phyloP scores from a whole-genome alignment of 2,329 filamentous ascomycete genomes.

The Ambrosiella cleistominuta region DNA sequence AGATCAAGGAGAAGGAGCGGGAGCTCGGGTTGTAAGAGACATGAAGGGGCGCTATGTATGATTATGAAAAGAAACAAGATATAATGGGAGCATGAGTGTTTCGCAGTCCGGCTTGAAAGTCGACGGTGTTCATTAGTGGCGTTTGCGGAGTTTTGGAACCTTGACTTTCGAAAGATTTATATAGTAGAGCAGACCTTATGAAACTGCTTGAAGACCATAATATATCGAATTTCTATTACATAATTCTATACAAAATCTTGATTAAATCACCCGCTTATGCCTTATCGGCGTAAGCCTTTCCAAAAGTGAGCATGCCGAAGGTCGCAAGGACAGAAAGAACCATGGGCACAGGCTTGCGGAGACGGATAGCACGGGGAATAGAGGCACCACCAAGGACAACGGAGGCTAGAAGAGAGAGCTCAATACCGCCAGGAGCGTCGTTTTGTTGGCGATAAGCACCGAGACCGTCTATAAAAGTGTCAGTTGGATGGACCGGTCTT shows the following conservation, averaged over 20 bases:
- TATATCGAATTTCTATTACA: background rate
- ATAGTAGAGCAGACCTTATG: background rate
- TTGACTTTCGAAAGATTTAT: background rate
- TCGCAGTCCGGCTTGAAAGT: background rate
- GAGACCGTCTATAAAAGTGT: slow-evolving; percentile 40
- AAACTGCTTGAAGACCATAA: background rate
- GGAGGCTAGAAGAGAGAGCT: slow-evolving; percentile 76
- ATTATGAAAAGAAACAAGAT: background rate
- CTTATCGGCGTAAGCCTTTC: slow-evolving; percentile 40
- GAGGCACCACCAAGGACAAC: slow-evolving; percentile 68
- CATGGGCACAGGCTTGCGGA: slow-evolving; percentile 68
- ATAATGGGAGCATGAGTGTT: background rate
- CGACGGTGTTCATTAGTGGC: slow-evolving; percentile 3
- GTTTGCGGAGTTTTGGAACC: slow-evolving; percentile 3
- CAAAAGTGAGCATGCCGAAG: slow-evolving; percentile 67
- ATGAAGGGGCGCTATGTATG: background rate
- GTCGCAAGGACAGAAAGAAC: slow-evolving; percentile 61
- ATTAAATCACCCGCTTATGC: slow-evolving; percentile 18
- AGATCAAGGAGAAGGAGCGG: slow-evolving; percentile 57
- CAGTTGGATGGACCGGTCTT: background rate
- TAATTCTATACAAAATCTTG: background rate
- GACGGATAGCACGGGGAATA: slow-evolving; percentile 70
- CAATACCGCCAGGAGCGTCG: slow-evolving; percentile 62
- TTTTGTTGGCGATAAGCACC: slow-evolving; percentile 67
- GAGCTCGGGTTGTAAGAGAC: slow-evolving; percentile 21